These are phyloP conservation scores for Debaryomyces castellii DNA, from an alignment of 805 yeast genomes.

Conservation along the genomic window DNA sequence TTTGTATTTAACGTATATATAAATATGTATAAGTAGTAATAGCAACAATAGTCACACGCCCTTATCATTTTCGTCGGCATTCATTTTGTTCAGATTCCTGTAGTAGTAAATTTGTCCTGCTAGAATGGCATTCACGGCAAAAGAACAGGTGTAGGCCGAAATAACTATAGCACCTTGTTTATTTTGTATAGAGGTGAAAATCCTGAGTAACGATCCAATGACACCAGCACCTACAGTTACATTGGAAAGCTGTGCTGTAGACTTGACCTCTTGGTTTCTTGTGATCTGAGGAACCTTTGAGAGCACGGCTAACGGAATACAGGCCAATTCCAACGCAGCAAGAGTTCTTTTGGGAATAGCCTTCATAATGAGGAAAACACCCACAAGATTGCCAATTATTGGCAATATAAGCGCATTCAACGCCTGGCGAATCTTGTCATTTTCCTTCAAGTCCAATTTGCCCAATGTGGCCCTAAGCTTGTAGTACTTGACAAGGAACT, in stretches of 20 bases:
- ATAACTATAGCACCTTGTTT: slow-evolving; percentile 31
- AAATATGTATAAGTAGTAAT: neutral
- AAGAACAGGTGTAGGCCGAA: slow-evolving; percentile 37
- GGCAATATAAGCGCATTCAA: slow-evolving; percentile 24
- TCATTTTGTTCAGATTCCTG: slow-evolving; percentile 4
- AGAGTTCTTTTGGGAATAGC: slow-evolving; percentile 29
- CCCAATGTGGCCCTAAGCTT: slow-evolving; percentile 20
- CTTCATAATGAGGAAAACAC: slow-evolving; percentile 27
- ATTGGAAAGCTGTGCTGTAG: slow-evolving; percentile 36
- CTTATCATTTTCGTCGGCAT: slow-evolving; percentile 3
- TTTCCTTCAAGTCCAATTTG: slow-evolving; percentile 13
- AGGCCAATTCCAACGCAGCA: slow-evolving; percentile 31
- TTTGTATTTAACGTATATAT: neutral
- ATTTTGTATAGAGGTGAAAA: slow-evolving; percentile 38
- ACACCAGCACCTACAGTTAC: slow-evolving; percentile 42
- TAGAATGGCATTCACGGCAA: slow-evolving; percentile 32
- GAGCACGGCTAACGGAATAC: slow-evolving; percentile 36
- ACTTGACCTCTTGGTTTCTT: slow-evolving; percentile 30
- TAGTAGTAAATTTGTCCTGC: slow-evolving; percentile 36
- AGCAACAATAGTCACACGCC: neutral
- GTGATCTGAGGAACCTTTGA: slow-evolving; percentile 42
- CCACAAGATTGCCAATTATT: slow-evolving; percentile 23
- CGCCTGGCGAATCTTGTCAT: slow-evolving; percentile 14
- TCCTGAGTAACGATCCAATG: slow-evolving; percentile 37
- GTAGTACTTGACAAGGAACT: slow-evolving; percentile 36